Conservation (phyloP, 148 eudicot species). For the Persicaria maculosa region DNA sequence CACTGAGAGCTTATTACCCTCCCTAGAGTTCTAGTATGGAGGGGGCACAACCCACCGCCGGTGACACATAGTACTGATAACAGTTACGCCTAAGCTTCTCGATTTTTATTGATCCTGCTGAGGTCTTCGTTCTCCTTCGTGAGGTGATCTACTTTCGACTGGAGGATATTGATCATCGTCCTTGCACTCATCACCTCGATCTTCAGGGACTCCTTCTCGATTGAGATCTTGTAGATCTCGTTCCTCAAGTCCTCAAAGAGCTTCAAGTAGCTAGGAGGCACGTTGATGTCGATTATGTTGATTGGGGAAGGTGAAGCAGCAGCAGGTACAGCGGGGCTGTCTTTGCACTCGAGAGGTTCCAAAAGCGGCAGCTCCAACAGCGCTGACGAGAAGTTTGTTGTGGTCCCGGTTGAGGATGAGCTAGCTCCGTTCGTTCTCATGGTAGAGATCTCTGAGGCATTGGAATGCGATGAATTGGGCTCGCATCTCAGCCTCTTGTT, state of each 20-base stretch:
- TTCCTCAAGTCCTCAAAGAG: conserved; percentile 54
- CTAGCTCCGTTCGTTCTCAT: conserved; percentile 56
- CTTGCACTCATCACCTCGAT: conserved; percentile 92
- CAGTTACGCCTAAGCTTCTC: not conserved
- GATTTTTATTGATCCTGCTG: conserved; percentile 25
- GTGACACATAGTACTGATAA: too few relatives aligned
- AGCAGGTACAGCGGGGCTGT: conserved; percentile 16
- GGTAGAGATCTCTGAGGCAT: conserved; percentile 62
- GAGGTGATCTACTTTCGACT: conserved; percentile 63
- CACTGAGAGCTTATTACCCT: not conserved
- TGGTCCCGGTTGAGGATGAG: conserved; percentile 39
- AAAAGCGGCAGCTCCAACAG: conserved; percentile 65
- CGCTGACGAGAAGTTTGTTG: conserved; percentile 20
- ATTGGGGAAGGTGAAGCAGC: conserved; percentile 12
- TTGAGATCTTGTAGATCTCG: conserved; percentile 65
- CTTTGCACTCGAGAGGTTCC: conserved; percentile 38
- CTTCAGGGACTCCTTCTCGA: conserved; percentile 65
- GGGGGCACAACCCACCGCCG: not conserved
- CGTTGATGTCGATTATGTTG: conserved; percentile 51
- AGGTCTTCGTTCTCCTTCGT: conserved; percentile 60
- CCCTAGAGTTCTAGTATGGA: not conserved
- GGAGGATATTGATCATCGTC: conserved; percentile 94
- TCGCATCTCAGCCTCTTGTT: conserved; percentile 53
- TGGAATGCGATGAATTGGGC: conserved; percentile 48
- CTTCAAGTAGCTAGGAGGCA: conserved; percentile 65